Evolutionary conservation across 2,329 filamentous ascomycete species (phyloP).

Genomic region (Beauveria pseudobassiana): DNA sequence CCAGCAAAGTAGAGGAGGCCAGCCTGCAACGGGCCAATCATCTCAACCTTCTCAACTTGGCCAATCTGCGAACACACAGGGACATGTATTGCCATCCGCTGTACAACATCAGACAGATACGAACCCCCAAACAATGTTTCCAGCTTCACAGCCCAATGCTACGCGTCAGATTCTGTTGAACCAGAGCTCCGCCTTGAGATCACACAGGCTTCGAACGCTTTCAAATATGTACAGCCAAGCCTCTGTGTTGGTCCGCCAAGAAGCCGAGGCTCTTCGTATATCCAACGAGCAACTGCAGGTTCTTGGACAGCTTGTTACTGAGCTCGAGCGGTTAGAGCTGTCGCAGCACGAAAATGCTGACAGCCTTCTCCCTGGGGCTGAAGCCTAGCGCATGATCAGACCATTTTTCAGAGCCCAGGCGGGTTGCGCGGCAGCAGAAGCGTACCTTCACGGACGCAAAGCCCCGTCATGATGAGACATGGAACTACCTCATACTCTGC

Average conservation of each 20-base stretch:
- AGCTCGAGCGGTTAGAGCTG: conserved; percentile 5
- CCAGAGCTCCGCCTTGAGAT: background rate
- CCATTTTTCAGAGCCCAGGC: background rate
- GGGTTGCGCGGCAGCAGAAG: background rate
- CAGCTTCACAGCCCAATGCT: background rate
- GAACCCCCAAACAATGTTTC: background rate
- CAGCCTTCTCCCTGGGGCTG: background rate
- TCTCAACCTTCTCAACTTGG: background rate
- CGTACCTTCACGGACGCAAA: conserved; percentile 14
- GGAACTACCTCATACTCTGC: conserved; percentile 35
- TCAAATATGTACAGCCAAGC: conserved; percentile 1
- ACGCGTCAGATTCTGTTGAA: background rate
- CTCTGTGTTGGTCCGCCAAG: conserved; percentile 3
- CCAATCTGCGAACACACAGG: background rate
- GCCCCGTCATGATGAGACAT: conserved; percentile 40
- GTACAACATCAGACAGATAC: background rate
- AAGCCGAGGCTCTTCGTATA: conserved; percentile 3
- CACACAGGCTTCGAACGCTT: background rate
- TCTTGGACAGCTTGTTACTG: conserved; percentile 5
- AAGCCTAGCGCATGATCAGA: background rate
- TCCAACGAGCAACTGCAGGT: conserved; percentile 9
- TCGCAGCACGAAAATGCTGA: background rate
- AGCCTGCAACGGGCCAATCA: background rate
- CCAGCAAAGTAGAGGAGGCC: background rate
- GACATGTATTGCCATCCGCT: background rate